Evolutionary conservation across 208 protist species (phyloP).

Genomic region (Crithidia thermophila): DNA sequence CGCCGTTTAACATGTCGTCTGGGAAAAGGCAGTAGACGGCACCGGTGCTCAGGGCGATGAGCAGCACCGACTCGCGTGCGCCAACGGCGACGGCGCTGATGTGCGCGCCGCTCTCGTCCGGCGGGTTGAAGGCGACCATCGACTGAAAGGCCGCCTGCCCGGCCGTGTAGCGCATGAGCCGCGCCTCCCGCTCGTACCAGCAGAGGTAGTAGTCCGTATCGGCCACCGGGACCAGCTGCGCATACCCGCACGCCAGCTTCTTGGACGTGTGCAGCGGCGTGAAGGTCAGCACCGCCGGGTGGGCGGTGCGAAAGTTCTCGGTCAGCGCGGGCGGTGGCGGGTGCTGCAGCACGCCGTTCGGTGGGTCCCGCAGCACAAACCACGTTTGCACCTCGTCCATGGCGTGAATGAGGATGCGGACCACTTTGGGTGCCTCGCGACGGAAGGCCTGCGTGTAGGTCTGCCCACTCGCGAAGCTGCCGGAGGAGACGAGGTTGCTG

Average conservation of each 20-base stretch:
- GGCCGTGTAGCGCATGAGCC: slow-evolving; percentile 65
- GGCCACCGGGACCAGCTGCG: slow-evolving; percentile 56
- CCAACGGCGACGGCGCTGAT: slow-evolving; percentile 67
- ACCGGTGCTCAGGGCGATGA: slow-evolving; percentile 63
- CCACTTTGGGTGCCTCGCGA: slow-evolving; percentile 61
- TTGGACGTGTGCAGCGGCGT: slow-evolving; percentile 29
- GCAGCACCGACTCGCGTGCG: slow-evolving; percentile 64
- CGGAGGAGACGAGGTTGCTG: slow-evolving; percentile 28
- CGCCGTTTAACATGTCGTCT: slow-evolving; percentile 26
- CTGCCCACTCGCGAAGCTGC: slow-evolving; percentile 29
- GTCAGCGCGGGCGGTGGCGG: slow-evolving; percentile 33
- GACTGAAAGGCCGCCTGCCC: slow-evolving; percentile 48
- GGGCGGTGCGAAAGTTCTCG: slow-evolving; percentile 33
- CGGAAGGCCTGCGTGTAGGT: slow-evolving; percentile 74
- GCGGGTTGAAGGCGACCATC: slow-evolving; percentile 46
- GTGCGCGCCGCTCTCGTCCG: slow-evolving; percentile 43
- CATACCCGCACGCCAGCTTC: slow-evolving; percentile 38
- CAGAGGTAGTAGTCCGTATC: slow-evolving; percentile 63
- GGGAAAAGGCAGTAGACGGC: slow-evolving; percentile 76
- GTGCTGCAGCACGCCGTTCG: slow-evolving; percentile 29
- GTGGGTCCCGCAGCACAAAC: slow-evolving; percentile 59
- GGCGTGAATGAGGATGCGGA: slow-evolving; percentile 72
- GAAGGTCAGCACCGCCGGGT: slow-evolving; percentile 54
- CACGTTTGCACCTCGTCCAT: slow-evolving; percentile 47
- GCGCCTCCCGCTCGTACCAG: slow-evolving; percentile 63